Conservation (phyloP, 2,329 filamentous ascomycete species). For the Penicillium sp. region DNA sequence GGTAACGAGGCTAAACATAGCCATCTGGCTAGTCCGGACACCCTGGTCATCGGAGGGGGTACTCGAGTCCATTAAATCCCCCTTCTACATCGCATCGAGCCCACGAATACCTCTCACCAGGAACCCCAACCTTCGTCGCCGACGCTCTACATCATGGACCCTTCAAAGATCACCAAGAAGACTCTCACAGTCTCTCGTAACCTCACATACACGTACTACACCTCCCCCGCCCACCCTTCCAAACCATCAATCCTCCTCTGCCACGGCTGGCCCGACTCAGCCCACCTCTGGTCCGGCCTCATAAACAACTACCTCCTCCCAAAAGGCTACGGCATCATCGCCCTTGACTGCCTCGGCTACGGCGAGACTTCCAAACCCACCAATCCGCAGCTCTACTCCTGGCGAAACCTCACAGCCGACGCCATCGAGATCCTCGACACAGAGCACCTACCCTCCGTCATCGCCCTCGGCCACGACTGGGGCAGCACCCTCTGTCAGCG, state of each 20-base stretch:
- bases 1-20: neutral
- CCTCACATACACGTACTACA: neutral
- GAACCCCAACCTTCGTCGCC: neutral
- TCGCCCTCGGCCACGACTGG: neutral
- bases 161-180: neutral
- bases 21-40: neutral
- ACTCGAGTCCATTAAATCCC: neutral
- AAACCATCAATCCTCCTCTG: neutral
- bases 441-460: neutral
- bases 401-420: neutral
- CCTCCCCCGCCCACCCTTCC: neutral
- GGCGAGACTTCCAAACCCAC: neutral
- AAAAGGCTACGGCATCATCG: neutral
- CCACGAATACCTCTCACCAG: neutral
- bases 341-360: neutral
- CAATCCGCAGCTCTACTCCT: neutral
- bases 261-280: neutral
- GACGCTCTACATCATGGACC: neutral
- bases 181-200: neutral
- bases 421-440: neutral
- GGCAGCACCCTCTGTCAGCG: neutral
- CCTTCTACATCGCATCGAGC: neutral
- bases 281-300: neutral
- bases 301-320: constrained; percentile 1
- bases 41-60: neutral